Base-by-base conservation (phyloP, 192 early-diverging fungal genomes). In the Podila horticola region DNA sequence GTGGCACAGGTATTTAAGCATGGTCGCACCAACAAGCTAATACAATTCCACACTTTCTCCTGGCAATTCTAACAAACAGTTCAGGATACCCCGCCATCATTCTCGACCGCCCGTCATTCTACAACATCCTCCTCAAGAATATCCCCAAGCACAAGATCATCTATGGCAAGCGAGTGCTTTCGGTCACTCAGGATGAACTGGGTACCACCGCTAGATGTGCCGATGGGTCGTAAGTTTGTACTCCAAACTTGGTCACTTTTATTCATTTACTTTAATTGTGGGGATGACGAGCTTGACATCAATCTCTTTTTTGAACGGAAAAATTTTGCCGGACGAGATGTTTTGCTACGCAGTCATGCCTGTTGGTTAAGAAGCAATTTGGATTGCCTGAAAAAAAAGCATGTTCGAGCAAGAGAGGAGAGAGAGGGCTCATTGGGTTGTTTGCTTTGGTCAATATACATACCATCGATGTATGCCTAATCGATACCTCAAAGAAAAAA, bases 11-110 rank as follows among this genome's bases (percentile, higher is more conserved):
- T 55, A 4, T 26, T 55, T n/a, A 55, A 24, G 52, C n/a, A 24
- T 24, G n/a, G 52, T 55, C 52, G 2, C n/a, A 55, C 52, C 20
- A 22, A n/a, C 52, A 9, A 4, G 24, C 52, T 55, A 55, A 55
- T 26, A 6, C 52, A 24, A 24, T 15, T 15, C 15, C 22, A 55
- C 2, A 19, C 52, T 55, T 11, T 55, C 22, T 5, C 52, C 52
- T 26, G 10, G 0, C 24, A n/a, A n/a, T n/a, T 5, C n/a, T 55
- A 55, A 55, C 24, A 55, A 24, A 24, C 15, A 72, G 70, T 33
- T 61, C 49, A 10, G 70, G 70, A 9, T 72, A 72, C 26, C 70
- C 70, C 2, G 70, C 70, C 31, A 64, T 72, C 34, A 72, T 72
- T 38, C 49, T 64, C 20, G 70, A 72, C 51, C 38, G 70, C n/a